These are phyloP conservation scores for Sonneratia caseolaris DNA, from an alignment of 345 rosid genomes.

Conservation along the genomic window DNA sequence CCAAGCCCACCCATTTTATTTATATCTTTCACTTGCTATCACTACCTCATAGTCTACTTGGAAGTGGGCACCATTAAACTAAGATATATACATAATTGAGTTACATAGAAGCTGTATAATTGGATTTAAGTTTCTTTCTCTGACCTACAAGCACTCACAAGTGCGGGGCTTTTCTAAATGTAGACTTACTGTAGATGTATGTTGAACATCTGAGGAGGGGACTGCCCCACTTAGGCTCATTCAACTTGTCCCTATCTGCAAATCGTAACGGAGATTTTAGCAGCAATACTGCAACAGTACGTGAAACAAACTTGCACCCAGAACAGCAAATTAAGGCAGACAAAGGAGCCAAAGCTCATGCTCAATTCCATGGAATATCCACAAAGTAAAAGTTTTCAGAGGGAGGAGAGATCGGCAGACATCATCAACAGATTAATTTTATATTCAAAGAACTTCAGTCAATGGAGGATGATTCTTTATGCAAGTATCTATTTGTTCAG, in stretches of 20 bases:
- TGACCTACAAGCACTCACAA: not conserved
- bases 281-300: not conserved
- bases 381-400: too few species aligned
- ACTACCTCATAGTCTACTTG: not conserved
- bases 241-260: not conserved
- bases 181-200: not conserved
- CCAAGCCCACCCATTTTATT: constrained; percentile 7
- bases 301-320: not conserved
- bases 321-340: not conserved
- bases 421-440: too few species aligned
- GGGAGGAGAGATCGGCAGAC: too few species aligned
- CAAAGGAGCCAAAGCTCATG: not conserved
- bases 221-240: not conserved
- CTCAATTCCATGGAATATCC: too few species aligned
- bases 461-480: too few species aligned
- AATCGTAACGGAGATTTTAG: not conserved
- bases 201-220: not conserved
- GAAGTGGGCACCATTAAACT: not conserved
- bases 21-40: constrained; percentile 1
- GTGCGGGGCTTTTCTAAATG: not conserved
- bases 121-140: not conserved
- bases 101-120: not conserved
- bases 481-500: too few species aligned
- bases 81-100: not conserved
- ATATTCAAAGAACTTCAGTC: too few species aligned